Conservation (phyloP, 768 basidiomycete genomes). For the Cyathus striatus region DNA sequence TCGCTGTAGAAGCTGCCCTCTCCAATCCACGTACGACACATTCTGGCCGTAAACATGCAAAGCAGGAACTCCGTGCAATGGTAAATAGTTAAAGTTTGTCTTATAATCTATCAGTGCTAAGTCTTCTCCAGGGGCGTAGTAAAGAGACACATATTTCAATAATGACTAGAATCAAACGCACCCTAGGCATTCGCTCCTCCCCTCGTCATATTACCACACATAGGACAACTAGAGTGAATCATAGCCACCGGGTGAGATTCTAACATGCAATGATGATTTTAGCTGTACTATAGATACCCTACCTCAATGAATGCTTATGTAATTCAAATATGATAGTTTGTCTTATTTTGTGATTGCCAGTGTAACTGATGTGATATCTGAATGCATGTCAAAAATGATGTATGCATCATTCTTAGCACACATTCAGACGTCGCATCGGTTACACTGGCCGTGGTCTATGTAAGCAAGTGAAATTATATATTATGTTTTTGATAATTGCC, state of each 20-base stretch:
- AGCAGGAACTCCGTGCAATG: slow-evolving; percentile 39
- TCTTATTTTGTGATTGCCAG: background rate
- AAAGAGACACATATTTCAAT: slow-evolving; percentile 41
- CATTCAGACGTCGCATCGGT: no score
- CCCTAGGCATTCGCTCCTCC: slow-evolving; percentile 45
- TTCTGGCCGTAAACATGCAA: slow-evolving; percentile 38
- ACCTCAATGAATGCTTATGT: background rate
- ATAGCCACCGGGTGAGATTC: background rate
- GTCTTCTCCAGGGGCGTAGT: slow-evolving; percentile 32
- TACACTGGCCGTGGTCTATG: no score
- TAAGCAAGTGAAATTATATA: no score
- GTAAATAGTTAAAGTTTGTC: slow-evolving; percentile 20
- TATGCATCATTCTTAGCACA: no score
- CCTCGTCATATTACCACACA: slow-evolving; percentile 20
- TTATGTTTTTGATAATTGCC: no score
- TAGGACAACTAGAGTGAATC: no score
- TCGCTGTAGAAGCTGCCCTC: slow-evolving; percentile 35
- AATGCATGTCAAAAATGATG: no score
- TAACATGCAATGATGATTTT: background rate
- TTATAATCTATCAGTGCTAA: background rate
- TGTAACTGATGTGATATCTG: no score
- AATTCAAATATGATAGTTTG: background rate
- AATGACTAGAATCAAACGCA: slow-evolving; percentile 46
- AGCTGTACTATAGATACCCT: background rate
- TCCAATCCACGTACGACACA: slow-evolving; percentile 47